phyloP scores from a whole-genome alignment of 176 grass and related monocot genomes.

The Raddia distichophylla region DNA sequence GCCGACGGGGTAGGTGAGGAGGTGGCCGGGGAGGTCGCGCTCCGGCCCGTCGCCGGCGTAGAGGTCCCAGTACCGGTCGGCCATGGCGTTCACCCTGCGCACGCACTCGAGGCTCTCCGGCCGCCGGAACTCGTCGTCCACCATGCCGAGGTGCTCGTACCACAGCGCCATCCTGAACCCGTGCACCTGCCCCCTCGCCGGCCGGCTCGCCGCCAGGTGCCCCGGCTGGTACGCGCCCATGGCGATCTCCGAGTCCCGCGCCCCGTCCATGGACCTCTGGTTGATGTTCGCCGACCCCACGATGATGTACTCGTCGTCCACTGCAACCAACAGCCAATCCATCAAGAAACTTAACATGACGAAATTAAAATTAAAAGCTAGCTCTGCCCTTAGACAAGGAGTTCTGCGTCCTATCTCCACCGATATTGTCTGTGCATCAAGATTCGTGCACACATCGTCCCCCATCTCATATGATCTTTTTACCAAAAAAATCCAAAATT shows the following conservation, averaged over 20 bases:
- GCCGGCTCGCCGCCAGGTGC: slow-evolving; percentile 50
- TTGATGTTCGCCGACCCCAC: slow-evolving; percentile 93
- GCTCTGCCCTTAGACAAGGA: no score
- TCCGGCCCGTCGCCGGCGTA: slow-evolving; percentile 42
- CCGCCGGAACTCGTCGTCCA: slow-evolving; percentile 51
- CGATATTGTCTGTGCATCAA: no score
- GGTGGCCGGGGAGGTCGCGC: slow-evolving; percentile 67
- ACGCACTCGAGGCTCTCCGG: slow-evolving; percentile 66
- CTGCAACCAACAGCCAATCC: slow-evolving; percentile 27
- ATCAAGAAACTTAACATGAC: not conserved
- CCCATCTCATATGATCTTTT: no score
- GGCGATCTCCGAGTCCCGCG: slow-evolving; percentile 82
- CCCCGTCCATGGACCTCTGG: slow-evolving; percentile 88
- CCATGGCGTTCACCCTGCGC: slow-evolving; percentile 73
- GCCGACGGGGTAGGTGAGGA: slow-evolving; percentile 68
- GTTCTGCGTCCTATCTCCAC: no score
- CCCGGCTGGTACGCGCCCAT: slow-evolving; percentile 78
- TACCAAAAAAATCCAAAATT: no score
- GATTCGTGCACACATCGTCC: no score
- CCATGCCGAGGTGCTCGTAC: slow-evolving; percentile 69
- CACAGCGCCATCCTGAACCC: slow-evolving; percentile 75
- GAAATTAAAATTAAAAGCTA: no score
- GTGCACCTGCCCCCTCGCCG: slow-evolving; percentile 79
- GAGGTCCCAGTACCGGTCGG: slow-evolving; percentile 58
- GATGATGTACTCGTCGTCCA: slow-evolving; percentile 95